Conservation (phyloP, 306 rosid genomes). For the Vigna radiata region DNA sequence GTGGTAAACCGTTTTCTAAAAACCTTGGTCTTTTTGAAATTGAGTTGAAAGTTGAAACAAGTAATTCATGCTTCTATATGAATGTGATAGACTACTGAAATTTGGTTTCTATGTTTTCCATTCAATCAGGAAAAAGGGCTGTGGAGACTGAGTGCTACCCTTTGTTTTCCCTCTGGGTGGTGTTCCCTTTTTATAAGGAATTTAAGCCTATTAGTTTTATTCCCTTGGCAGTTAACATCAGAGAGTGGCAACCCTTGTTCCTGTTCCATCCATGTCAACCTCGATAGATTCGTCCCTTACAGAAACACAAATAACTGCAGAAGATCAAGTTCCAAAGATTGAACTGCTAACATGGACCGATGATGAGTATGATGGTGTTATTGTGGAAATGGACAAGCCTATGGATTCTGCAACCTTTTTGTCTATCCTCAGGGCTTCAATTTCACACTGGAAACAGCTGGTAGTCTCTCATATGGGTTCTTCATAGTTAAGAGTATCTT, state of each 20-base stretch:
- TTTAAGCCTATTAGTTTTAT: constrained; percentile 4
- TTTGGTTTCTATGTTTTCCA: neutral
- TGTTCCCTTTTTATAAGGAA: constrained; percentile 5
- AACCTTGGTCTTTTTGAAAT: neutral
- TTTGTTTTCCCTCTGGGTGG: neutral
- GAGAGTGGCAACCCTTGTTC: constrained; percentile 32
- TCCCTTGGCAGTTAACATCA: constrained; percentile 37
- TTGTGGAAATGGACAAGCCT: constrained; percentile 63
- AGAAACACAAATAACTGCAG: constrained; percentile 41
- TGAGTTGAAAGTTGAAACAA: neutral
- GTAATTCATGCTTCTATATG: constrained; percentile 1
- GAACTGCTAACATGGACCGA: constrained; percentile 57
- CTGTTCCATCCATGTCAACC: constrained; percentile 37
- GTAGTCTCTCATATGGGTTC: constrained; percentile 48
- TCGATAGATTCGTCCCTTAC: constrained; percentile 38
- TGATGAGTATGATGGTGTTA: constrained; percentile 77
- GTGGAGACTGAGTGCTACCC: constrained; percentile 4
- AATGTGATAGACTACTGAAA: neutral
- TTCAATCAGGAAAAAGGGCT: neutral
- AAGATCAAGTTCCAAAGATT: constrained; percentile 51
- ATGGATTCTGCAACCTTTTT: constrained; percentile 61
- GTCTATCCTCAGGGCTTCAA: constrained; percentile 66
- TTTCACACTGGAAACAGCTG: constrained; percentile 77
- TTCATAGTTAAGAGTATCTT: neutral
- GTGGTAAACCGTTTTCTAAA: too few relatives aligned